Percentiles rank a stretch among this genome's conserved stretches.
Evolutionary conservation across 2,329 filamentous ascomycete species (phyloP).

Genomic region (Davidsoniella virescens): DNA sequence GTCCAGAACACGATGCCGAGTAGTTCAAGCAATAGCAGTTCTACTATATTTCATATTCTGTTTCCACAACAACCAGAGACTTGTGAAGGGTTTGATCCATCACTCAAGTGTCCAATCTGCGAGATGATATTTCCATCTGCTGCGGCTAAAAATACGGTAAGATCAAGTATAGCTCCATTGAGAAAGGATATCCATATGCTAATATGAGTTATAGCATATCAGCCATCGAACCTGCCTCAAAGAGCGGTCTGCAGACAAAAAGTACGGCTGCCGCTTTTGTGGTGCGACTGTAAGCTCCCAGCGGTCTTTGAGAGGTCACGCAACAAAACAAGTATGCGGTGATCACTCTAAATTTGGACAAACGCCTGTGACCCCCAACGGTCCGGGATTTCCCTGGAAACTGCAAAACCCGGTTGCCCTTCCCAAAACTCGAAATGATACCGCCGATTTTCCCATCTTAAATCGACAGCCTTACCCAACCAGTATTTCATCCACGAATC

Average conservation of each 20-base stretch:
- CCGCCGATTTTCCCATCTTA: too few species aligned
- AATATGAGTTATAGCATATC: conserved; percentile 19
- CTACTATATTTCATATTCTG: background rate
- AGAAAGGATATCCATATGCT: background rate
- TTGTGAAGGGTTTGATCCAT: background rate
- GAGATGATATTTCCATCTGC: conserved; percentile 12
- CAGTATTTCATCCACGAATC: too few species aligned
- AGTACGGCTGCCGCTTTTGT: conserved; percentile 27
- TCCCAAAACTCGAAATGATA: background rate
- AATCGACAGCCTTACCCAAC: too few species aligned
- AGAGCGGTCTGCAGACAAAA: conserved; percentile 6
- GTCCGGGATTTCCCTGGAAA: background rate
- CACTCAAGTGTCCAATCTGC: conserved; percentile 13
- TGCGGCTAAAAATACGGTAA: conserved; percentile 12
- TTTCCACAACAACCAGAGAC: background rate
- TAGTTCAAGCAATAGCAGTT: background rate
- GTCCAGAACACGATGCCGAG: too few species aligned
- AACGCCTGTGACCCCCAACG: background rate
- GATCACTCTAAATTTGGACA: conserved; percentile 17
- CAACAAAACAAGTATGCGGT: conserved; percentile 30
- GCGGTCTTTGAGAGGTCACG: conserved; percentile 30
- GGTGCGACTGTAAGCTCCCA: conserved; percentile 22
- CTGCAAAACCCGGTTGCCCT: background rate
- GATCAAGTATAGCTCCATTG: background rate
- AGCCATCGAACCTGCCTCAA: conserved; percentile 21